Base-by-base conservation (phyloP, 192 early-diverging fungal species). In the Chytriomyces sp. region DNA sequence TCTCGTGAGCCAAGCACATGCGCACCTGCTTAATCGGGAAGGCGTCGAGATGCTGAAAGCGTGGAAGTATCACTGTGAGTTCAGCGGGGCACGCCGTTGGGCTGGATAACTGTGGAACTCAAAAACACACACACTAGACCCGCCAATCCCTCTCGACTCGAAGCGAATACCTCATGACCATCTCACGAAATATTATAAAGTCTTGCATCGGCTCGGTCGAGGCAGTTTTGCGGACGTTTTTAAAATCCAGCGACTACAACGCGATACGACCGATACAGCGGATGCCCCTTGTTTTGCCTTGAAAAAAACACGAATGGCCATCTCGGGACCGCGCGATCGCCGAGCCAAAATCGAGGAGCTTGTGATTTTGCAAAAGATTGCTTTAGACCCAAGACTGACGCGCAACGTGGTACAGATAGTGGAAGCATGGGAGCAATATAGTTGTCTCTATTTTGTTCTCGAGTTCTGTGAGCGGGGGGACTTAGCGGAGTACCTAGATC, bases 361-460 rank as follows among this genome's bases (percentile, higher is more conserved):
- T 5, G 86, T 90, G 56, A 83, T 94, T 26, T 76, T 96, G 82
- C 92, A 90, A 85, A 64, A 78, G 5, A 60, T 96, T 10, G 60
- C 82, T 87, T 39, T n/a, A n/a, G n/a, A n/a, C n/a, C n/a, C n/a
- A n/a, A n/a, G n/a, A n/a, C 70, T 70, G 5, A 71, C 76, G 63
- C 82, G 78, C 1, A 80, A 92, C 62, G 89, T 91, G 59, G 81
- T 96, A 36, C 77, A 89, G 56, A 76, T 99, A 4, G 40, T 90
- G 38, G 81, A 84, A 72, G 94, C 96, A 0, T 99, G 96, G 96
- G 93, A 96, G 64, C 94, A 99, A 78, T 80, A 81, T 33, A 95
- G 94, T 2, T 86, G 89, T 72, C 77, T 99, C 31, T 94, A 92
- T 72, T 79, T 99, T 68, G 93, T 95, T 71, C 90, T 92, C 74